These are phyloP conservation scores for Aspergillus sojae DNA, from an alignment of 2,329 filamentous ascomycete genomes.

Conservation along the genomic window DNA sequence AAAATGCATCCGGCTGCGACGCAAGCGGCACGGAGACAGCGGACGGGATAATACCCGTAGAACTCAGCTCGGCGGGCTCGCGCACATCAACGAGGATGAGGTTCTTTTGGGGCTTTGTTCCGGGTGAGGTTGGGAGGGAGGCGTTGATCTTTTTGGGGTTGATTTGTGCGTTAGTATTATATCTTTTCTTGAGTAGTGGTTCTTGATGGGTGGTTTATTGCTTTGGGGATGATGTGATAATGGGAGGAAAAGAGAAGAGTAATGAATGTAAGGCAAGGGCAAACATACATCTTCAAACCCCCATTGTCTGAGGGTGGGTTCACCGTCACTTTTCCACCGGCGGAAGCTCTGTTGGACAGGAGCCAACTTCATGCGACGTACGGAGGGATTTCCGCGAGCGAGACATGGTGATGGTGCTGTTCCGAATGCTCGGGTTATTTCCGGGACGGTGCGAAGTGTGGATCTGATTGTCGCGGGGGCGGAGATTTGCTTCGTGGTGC, in stretches of 20 bases:
- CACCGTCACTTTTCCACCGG: constrained; percentile 5
- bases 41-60: constrained; percentile 67
- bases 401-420: neutral
- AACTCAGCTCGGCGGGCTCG: constrained; percentile 49
- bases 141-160: constrained; percentile 33
- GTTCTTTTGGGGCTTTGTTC: constrained; percentile 27
- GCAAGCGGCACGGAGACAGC: constrained; percentile 81
- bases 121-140: constrained; percentile 25
- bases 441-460: neutral
- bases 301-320: constrained; percentile 27
- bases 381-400: neutral
- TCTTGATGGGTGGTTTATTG: neutral
- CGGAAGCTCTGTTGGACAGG: neutral
- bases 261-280: neutral
- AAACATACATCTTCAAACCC: constrained; percentile 41
- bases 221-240: neutral
- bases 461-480: neutral
- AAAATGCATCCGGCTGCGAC: constrained; percentile 76
- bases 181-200: too few relatives aligned
- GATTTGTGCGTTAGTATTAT: neutral
- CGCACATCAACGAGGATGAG: constrained; percentile 51
- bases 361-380: neutral
- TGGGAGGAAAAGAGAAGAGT: neutral
- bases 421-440: neutral
- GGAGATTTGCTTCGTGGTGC: constrained; percentile 6